phyloP scores from a whole-genome alignment of 345 rosid genomes.

The Nasturtium officinale region DNA sequence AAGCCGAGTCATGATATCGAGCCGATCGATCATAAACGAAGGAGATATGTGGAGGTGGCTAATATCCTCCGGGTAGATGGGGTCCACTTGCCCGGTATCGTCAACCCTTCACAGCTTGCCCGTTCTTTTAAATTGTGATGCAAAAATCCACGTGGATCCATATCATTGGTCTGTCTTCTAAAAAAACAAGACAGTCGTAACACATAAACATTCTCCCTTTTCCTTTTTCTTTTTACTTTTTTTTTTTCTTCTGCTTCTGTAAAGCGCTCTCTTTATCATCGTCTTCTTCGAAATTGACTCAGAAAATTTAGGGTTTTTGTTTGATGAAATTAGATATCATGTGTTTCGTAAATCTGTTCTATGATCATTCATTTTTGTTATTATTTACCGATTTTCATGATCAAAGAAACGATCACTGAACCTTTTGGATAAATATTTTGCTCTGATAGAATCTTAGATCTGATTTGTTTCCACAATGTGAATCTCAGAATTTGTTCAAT shows the following conservation, averaged over 20 bases:
- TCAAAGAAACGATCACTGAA: conserved; percentile 13
- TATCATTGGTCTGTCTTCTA: conserved; percentile 35
- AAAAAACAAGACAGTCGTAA: conserved; percentile 2
- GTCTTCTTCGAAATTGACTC: conserved; percentile 33
- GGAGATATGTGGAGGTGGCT: conserved; percentile 74
- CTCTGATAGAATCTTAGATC: conserved; percentile 26
- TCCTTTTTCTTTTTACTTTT: not conserved
- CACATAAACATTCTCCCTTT: conserved; percentile 3
- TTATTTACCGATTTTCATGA: not conserved
- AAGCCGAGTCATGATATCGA: conserved; percentile 47
- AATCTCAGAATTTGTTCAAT: not conserved
- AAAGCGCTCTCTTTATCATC: conserved; percentile 22
- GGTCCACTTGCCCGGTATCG: conserved; percentile 72
- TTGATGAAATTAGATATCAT: not conserved
- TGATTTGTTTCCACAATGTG: not conserved
- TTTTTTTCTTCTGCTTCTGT: not conserved
- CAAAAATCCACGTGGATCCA: conserved; percentile 42
- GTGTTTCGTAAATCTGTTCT: no score
- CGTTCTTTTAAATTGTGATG: conserved; percentile 58
- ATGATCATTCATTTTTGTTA: no score
- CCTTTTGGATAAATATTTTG: not conserved
- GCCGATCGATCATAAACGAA: conserved; percentile 42
- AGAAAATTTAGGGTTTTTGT: conserved; percentile 27
- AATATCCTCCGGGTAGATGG: conserved; percentile 63
- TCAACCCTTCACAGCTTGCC: conserved; percentile 84